Percentiles rank a stretch among this genome's conserved stretches.
phyloP scores from a whole-genome alignment of 805 yeast species.

The Clavispora carvajalis region DNA sequence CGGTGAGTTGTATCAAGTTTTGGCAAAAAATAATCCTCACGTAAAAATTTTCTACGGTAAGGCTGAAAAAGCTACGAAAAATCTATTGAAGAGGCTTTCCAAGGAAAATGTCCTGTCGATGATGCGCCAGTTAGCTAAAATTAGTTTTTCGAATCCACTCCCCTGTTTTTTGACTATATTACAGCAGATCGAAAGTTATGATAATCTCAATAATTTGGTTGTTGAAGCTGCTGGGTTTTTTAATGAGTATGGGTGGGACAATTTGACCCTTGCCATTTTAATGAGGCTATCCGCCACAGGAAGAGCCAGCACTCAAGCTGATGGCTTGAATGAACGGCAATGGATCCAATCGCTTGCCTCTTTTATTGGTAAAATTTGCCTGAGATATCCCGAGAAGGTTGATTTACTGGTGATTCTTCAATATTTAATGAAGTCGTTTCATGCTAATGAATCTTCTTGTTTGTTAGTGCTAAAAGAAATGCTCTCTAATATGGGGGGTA shows the following conservation, averaged over 20 bases:
- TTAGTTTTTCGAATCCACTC: conserved; percentile 72
- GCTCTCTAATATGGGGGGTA: conserved; percentile 71
- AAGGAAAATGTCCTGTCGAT: conserved; percentile 69
- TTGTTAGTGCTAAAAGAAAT: conserved; percentile 64
- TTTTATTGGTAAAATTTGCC: conserved; percentile 71
- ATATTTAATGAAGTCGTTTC: conserved; percentile 59
- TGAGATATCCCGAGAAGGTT: conserved; percentile 46
- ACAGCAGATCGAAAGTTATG: conserved; percentile 86
- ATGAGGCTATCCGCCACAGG: conserved; percentile 60
- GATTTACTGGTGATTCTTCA: conserved; percentile 57
- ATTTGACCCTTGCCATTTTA: conserved; percentile 65
- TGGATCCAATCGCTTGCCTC: conserved; percentile 84
- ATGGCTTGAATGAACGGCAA: conserved; percentile 73
- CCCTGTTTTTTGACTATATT: conserved; percentile 68
- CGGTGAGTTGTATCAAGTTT: conserved; percentile 64
- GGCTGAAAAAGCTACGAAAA: conserved; percentile 76
- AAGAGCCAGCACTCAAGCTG: conserved; percentile 62
- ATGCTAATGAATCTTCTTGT: conserved; percentile 52
- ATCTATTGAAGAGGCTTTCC: conserved; percentile 72
- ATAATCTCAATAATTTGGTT: conserved; percentile 69
- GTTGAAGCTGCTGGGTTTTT: conserved; percentile 75
- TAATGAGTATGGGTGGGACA: conserved; percentile 80
- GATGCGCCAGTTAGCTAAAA: conserved; percentile 67
- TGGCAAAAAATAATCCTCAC: conserved; percentile 50
- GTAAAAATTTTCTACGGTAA: conserved; percentile 56